Evolutionary conservation across 2,329 filamentous ascomycete genomes (phyloP), one percentile per base, ranked within the genome.

Genomic region (Mariannaea sp.): DNA sequence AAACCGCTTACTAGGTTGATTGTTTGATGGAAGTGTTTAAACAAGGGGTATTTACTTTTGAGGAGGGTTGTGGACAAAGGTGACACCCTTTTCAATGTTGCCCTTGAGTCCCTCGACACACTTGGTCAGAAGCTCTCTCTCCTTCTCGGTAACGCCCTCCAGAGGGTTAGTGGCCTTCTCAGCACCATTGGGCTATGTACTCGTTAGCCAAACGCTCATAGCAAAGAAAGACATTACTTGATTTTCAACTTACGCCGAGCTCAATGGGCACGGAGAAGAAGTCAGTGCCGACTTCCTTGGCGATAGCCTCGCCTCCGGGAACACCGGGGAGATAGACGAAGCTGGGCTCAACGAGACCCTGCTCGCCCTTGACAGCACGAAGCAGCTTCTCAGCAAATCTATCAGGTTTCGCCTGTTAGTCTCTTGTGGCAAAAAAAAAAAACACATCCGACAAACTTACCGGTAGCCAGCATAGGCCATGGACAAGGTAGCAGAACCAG

Each of bases 251-350:
- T 88, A 95, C 92, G 70, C 94, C 94, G 65, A 99, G 91, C 79
- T 96, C 90, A 65, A 97, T 85, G 57, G 92, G 93, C 49, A 95
- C 91, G 54, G 94, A 96, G 85, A 99, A 99, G 82, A 90, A 99
- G 51, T 99, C 92, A 60, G 83, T 76, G 65, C 92, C 92, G 57
- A 88, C 91, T 70, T 87, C 84, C 82, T 96, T 91, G 59, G 82
- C 83, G 66, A 99, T 88, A 63, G 84, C 90, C 48, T 93, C 89
- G 70, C 94, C 94, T 58, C 93, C 94, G 49, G 88, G 77, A 43
- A 99, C 84, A 75, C 93, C 93, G 43, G 90, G 87, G 29, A 97
- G 89, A 81, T 97, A 97, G 77, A 99, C 87, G 76, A 89, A 99
- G 74, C 91, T 94, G 67, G 93, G 92, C 82, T 97, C 93, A 58